Percentiles rank a stretch among this genome's conserved stretches.
phyloP scores from a whole-genome alignment of 768 basidiomycete species.

The Suillus hirtellus region DNA sequence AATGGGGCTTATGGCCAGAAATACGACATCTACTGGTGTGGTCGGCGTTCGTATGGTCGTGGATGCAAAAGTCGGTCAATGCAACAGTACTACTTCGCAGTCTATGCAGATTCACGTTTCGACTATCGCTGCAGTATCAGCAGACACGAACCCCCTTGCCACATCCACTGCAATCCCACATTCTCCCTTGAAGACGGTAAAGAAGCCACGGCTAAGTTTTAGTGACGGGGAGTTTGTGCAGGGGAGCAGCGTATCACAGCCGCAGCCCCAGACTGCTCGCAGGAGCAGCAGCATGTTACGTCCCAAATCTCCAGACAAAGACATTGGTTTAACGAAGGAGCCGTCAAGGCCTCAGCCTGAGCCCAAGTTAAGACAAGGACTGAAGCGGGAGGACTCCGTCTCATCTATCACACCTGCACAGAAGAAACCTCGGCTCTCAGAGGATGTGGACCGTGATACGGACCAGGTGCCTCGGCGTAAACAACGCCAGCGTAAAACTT shows the following conservation, averaged over 20 bases:
- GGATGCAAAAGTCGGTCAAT: not conserved
- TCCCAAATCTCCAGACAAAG: constrained; percentile 7
- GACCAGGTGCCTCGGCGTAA: constrained; percentile 4
- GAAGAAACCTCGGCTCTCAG: constrained; percentile 25
- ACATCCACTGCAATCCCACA: not conserved
- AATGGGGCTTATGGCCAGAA: not conserved
- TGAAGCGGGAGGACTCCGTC: constrained; percentile 8
- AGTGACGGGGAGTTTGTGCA: not conserved
- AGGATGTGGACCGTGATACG: constrained; percentile 1
- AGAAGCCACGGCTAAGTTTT: constrained; percentile 15
- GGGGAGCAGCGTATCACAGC: constrained; percentile 7
- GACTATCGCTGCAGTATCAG: not conserved
- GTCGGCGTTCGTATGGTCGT: not conserved
- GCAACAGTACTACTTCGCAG: not conserved
- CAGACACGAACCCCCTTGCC: not conserved
- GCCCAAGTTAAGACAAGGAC: constrained; percentile 1
- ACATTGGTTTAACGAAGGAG: not conserved
- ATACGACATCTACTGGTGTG: not conserved
- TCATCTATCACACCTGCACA: constrained; percentile 16
- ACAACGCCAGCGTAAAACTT: constrained; percentile 1
- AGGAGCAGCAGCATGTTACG: constrained; percentile 12
- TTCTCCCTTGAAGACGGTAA: constrained; percentile 11
- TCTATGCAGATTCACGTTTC: not conserved
- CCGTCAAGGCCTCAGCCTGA: not conserved
- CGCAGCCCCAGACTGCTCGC: constrained; percentile 8